These are phyloP conservation scores for Solanum hybrid DNA, from an alignment of 305 asterid genomes.

Conservation along the genomic window DNA sequence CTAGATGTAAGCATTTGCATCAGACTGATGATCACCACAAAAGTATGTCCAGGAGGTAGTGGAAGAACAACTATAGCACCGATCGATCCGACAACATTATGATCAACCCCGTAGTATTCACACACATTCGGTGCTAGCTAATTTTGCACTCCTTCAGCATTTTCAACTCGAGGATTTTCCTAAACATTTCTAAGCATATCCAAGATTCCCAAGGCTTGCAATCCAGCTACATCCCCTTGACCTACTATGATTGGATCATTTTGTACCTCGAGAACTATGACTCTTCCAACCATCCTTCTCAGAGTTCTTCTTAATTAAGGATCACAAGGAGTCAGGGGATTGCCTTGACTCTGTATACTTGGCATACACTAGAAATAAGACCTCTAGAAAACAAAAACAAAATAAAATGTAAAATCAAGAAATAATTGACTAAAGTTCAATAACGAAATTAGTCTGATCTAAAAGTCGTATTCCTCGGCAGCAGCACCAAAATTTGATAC, in stretches of 20 bases:
- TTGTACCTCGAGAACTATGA: not conserved
- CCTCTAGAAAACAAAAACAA: not conserved
- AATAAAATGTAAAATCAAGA: too few relatives aligned
- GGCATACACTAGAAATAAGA: not conserved
- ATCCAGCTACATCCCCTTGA: not conserved
- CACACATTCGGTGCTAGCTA: not conserved
- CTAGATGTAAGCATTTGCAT: too few relatives aligned
- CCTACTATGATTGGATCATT: not conserved
- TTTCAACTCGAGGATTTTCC: not conserved
- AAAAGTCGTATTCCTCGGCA: too few relatives aligned
- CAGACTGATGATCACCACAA: too few relatives aligned
- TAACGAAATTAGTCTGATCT: too few relatives aligned
- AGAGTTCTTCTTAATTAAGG: not conserved
- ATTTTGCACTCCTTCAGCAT: too few relatives aligned
- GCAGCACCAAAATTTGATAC: too few relatives aligned
- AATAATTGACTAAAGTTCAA: too few relatives aligned
- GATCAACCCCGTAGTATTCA: not conserved
- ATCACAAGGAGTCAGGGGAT: not conserved
- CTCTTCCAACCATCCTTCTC: not conserved
- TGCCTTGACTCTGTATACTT: not conserved
- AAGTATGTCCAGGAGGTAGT: too few relatives aligned
- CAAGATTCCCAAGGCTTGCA: not conserved
- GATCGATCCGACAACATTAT: too few relatives aligned
- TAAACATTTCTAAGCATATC: not conserved
- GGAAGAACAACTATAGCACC: not conserved